Evolutionary conservation across 148 eudicot species (phyloP).

Genomic region (Rhododendron vialii): DNA sequence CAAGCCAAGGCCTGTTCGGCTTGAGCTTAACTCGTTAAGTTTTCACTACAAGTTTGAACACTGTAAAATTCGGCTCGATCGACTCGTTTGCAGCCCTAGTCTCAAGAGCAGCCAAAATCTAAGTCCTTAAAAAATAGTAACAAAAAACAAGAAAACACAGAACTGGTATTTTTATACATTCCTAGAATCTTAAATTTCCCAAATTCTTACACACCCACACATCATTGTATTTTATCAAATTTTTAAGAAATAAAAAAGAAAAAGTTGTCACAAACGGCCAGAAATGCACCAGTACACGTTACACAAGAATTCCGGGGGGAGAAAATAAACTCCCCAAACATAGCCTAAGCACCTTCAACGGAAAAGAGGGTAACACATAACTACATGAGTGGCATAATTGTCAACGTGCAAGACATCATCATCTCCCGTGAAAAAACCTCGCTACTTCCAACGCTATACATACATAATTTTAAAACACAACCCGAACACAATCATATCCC

Average conservation of each 20-base stretch:
- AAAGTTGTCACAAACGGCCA: not conserved
- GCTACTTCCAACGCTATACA: too few species aligned
- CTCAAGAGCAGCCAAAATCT: too few species aligned
- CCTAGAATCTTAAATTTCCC: not conserved
- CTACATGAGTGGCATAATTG: not conserved
- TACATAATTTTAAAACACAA: too few species aligned
- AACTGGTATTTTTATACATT: not conserved
- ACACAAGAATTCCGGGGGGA: not conserved
- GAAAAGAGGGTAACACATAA: not conserved
- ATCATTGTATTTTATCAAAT: too few species aligned
- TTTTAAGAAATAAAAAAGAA: not conserved
- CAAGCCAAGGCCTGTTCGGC: too few species aligned
- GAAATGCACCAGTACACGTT: not conserved
- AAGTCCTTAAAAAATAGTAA: too few species aligned
- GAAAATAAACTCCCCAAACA: not conserved
- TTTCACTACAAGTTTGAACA: too few species aligned
- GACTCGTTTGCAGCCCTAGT: too few species aligned
- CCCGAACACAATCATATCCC: too few species aligned
- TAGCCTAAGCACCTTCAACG: not conserved
- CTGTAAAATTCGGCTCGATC: too few species aligned
- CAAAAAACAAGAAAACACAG: not conserved
- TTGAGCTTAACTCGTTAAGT: too few species aligned
- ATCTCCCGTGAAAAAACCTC: not conserved
- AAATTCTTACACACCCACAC: not conserved
- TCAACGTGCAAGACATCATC: not conserved